A percentile compares a stretch with the other conserved stretches of the same genome.
Evolutionary conservation across 305 asterid genomes (phyloP).

Genomic region (Solanum aculeatissimum): DNA sequence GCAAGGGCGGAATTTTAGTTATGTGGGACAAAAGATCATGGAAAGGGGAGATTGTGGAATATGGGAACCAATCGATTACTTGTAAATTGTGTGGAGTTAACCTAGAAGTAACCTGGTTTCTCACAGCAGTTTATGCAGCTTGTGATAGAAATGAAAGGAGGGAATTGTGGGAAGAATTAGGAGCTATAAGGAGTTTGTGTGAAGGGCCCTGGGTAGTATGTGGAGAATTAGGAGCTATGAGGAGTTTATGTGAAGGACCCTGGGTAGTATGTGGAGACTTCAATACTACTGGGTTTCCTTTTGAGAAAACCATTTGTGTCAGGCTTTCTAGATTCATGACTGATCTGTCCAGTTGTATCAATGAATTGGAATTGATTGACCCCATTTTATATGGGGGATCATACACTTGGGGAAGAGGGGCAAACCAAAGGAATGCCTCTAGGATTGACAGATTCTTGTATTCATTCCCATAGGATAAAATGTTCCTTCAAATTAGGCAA

Average conservation of each 20-base stretch:
- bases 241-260: neutral
- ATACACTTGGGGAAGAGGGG: neutral
- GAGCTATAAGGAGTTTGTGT: neutral
- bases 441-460: neutral
- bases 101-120: neutral
- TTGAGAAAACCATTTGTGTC: neutral
- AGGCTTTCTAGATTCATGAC: neutral
- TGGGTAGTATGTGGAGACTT: neutral
- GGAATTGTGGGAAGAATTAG: neutral
- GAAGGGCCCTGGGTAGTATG: neutral
- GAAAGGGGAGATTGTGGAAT: neutral
- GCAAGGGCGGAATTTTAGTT: neutral
- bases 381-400: neutral
- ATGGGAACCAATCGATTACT: neutral
- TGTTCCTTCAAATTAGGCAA: neutral
- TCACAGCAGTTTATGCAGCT: neutral
- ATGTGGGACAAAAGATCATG: neutral
- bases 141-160: neutral
- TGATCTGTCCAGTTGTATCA: neutral
- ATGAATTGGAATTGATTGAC: neutral
- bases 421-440: neutral
- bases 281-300: neutral
- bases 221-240: neutral
- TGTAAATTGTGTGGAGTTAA: neutral
- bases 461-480: neutral